Conservation (phyloP, 768 basidiomycete genomes). For the Coprinellus micaceus region DNA sequence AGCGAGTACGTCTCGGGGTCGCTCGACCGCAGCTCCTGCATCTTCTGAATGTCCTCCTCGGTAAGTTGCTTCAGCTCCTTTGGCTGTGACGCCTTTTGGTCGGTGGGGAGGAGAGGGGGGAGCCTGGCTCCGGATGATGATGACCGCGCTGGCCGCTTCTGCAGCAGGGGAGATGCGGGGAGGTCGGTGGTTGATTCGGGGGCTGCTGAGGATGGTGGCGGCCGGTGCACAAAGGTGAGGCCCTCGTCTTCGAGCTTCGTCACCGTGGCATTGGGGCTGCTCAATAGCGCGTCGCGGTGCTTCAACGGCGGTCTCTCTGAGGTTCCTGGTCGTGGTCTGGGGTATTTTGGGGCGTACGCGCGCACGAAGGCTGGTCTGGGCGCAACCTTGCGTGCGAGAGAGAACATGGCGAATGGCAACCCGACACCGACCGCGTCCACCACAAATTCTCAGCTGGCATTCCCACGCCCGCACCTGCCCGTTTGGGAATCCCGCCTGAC, state of each 20-base stretch:
- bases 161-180: conserved; percentile 70
- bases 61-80: conserved; percentile 34
- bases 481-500: neutral
- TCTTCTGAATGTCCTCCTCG: conserved; percentile 49
- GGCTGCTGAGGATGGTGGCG: conserved; percentile 74
- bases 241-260: conserved; percentile 48
- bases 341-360: conserved; percentile 44
- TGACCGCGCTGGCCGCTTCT: conserved; percentile 26
- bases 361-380: conserved; percentile 26
- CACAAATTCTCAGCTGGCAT: conserved; percentile 3
- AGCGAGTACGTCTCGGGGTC: conserved; percentile 62
- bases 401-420: conserved; percentile 6
- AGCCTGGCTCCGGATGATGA: conserved; percentile 15
- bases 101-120: conserved; percentile 47
- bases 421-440: neutral
- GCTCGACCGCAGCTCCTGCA: conserved; percentile 53
- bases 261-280: conserved; percentile 50
- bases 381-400: conserved; percentile 21
- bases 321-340: conserved; percentile 48
- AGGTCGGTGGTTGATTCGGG: conserved; percentile 67
- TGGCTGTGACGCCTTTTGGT: conserved; percentile 21
- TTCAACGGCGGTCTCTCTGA: conserved; percentile 55
- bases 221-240: conserved; percentile 79
- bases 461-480: conserved; percentile 8
- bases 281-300: conserved; percentile 53